A percentile compares a stretch with the other conserved stretches of the same genome.
Conservation (phyloP, 768 basidiomycete genomes). For the Hypsizygus marmoreus region DNA sequence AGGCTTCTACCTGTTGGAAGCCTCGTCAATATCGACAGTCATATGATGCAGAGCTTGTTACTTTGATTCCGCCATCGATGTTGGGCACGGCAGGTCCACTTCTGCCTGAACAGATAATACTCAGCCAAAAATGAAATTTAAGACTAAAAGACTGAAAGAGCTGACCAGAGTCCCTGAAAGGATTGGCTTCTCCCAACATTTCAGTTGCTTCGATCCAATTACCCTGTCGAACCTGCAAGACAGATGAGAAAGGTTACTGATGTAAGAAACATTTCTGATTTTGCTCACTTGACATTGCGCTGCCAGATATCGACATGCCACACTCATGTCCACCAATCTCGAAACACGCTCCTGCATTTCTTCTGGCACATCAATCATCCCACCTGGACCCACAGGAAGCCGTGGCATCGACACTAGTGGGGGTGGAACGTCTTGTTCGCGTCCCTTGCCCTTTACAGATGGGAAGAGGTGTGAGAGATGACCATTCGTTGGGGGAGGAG, state of each 20-base stretch:
- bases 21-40: conserved; percentile 2
- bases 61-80: conserved; percentile 94
- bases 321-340: conserved; percentile 88
- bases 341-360: conserved; percentile 66
- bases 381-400: conserved; percentile 71
- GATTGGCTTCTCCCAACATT: conserved; percentile 91
- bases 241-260: conserved; percentile 13
- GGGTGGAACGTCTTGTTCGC: conserved; percentile 47
- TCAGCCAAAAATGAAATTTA: conserved; percentile 6
- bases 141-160: not conserved
- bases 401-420: conserved; percentile 43
- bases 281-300: conserved; percentile 85
- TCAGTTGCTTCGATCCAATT: conserved; percentile 92
- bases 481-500: conserved; percentile 42
- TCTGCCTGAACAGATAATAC: conserved; percentile 37
- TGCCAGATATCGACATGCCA: conserved; percentile 94
- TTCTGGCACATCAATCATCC: conserved; percentile 69
- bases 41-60: conserved; percentile 24
- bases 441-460: conserved; percentile 61
- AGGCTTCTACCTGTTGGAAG: conserved; percentile 80
- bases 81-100: conserved; percentile 77
- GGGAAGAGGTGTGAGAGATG: conserved; percentile 58
- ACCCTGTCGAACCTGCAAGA: conserved; percentile 75
- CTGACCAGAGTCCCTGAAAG: conserved; percentile 72
- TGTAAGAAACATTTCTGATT: conserved; percentile 43